Base-by-base conservation (phyloP, 139 green algal species). In the Klebsormidium nitens region DNA sequence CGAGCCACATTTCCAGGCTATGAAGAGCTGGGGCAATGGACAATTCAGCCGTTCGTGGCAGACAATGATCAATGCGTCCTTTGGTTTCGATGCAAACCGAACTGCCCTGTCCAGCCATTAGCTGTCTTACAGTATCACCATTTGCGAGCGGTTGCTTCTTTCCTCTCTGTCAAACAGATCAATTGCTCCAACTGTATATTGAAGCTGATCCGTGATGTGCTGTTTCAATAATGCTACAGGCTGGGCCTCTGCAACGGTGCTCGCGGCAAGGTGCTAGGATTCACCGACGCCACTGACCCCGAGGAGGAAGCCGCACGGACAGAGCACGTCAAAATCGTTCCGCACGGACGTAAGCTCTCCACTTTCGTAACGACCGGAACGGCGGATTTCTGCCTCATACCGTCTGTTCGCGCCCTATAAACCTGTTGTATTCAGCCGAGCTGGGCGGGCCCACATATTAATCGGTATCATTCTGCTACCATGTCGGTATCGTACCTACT, bases 201-300 rank as follows among this genome's bases (percentile, higher is more conserved):
- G 8, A 49, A n/a, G 42, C 14, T n/a, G 8, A 14, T 49, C 8
- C 42, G 42, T 49, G 8, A 8, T 8, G 8, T 8, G 8, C 8
- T 49, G 42, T 14, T 8, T 49, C 8, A n/a, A 23, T 59, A 32
- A 23, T 1, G 11, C 5, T 63, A 31, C 14, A 19, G 38, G 5
- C 40, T 36, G 26, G 66, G 67, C 8, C 73, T 91, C 46, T 87
- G 89, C 8, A 91, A 91, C 59, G 87, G 87, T 11, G 74, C 84
- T 1, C 69, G 87, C 3, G 87, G 87, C 36, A 78, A 89, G 44
- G 84, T 91, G 36, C 36, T 64, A 31, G 71, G 57, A 44, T 89
- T 91, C 31, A 35, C 26, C 3, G 66, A 59, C 56, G 44, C 67
- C 23, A 42, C 34, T 14, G 38, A 62, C 35, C 57, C 28, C n/a